Evolutionary conservation across 169 alveolate genomes (phyloP), one percentile per base, ranked within the genome.

Genomic region (Neospora caninum): DNA sequence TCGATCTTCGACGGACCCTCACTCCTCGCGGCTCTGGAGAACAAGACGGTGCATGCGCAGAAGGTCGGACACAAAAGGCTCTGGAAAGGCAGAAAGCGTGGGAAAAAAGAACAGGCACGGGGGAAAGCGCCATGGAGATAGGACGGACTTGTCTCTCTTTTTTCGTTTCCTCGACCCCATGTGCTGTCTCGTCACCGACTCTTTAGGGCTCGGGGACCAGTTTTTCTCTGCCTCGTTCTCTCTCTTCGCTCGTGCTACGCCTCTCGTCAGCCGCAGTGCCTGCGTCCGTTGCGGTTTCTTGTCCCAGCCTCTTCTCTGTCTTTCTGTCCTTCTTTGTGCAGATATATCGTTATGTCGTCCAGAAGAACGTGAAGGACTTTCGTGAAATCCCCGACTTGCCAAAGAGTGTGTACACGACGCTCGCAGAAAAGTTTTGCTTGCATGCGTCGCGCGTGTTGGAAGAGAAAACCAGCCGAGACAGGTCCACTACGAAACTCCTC

Each of bases 321-420:
- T 4, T 64, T 64, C 73, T 64, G n/a, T 64, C 20, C n/a, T 64
- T 29, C 80, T 88, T 6, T 88, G 31, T 42, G 25, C 92, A 88
- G 92, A 88, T 88, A 9, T 88, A 91, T 92, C 92, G 92, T 27
- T 54, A 88, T 31, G 54, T 88, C n/a, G 34, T 88, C 7, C 92
- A 88, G 80, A 88, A 64, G 34, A 69, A 69, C 45, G 80, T 29
- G 22, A 4, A 38, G 54, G 82, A 88, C 80, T 39, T 88, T 29
- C 4, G 86, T 1, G 92, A 88, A 22, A 88, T 88, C 45, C 92
- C 92, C 34, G 92, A 54, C 31, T 88, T 88, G 82, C 92, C 92
- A 1, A 88, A 64, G 82, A 9, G 45, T 4, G 91, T 45, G 70
- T 88, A 88, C 80, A 34, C 70, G 54, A 39, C 54, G 70, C 45